phyloP scores from a whole-genome alignment of 208 protist genomes.

The Lotmaria passim region DNA sequence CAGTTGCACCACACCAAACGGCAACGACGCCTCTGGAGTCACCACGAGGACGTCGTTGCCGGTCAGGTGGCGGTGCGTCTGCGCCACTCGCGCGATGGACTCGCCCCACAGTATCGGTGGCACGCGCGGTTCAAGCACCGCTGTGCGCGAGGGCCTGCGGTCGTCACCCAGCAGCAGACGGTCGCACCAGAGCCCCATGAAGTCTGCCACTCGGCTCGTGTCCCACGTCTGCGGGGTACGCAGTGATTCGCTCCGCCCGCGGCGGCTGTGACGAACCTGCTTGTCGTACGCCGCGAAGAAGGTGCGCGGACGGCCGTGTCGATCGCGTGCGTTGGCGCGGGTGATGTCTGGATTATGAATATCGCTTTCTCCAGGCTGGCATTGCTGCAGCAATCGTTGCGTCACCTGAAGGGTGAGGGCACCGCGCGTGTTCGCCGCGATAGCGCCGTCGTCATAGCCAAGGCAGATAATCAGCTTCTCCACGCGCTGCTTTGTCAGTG shows the following conservation, averaged over 20 bases:
- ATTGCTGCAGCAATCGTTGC: slow-evolving; percentile 53
- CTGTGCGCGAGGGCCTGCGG: slow-evolving; percentile 49
- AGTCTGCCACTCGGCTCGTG: slow-evolving; percentile 66
- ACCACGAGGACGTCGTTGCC: slow-evolving; percentile 63
- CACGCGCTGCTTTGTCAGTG: slow-evolving; percentile 31
- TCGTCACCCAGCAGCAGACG: slow-evolving; percentile 76
- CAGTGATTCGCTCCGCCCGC: slow-evolving; percentile 8
- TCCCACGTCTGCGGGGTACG: slow-evolving; percentile 81
- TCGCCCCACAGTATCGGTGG: slow-evolving; percentile 46
- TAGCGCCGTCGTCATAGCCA: slow-evolving; percentile 35
- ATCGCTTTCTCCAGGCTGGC: slow-evolving; percentile 68
- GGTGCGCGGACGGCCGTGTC: slow-evolving; percentile 48
- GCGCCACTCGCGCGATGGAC: slow-evolving; percentile 60
- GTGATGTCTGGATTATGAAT: slow-evolving; percentile 70
- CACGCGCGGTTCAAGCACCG: slow-evolving; percentile 72
- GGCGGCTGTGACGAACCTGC: slow-evolving; percentile 7
- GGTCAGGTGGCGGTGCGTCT: slow-evolving; percentile 57
- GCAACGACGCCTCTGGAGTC: slow-evolving; percentile 37
- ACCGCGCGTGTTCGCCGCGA: slow-evolving; percentile 29
- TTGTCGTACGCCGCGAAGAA: slow-evolving; percentile 36
- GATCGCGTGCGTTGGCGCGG: slow-evolving; percentile 58
- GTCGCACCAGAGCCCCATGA: slow-evolving; percentile 85
- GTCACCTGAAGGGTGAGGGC: slow-evolving; percentile 49
- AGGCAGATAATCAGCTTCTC: slow-evolving; percentile 71
- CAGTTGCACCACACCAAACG: slow-evolving; percentile 61